Evolutionary conservation across 345 rosid species (phyloP).

Genomic region (Pseudoturritis turrita): DNA sequence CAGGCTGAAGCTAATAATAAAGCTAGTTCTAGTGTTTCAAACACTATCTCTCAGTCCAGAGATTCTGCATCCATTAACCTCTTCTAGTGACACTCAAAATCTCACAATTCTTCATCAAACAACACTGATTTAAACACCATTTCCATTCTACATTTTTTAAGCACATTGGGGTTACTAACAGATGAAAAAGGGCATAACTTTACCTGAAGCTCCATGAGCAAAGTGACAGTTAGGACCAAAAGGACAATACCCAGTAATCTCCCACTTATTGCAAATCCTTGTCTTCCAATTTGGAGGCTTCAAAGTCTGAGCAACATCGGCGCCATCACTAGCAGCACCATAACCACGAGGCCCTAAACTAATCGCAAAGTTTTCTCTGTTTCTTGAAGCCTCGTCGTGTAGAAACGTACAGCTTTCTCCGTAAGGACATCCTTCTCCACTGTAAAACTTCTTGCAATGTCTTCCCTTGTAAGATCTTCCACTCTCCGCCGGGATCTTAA

Average conservation of each 20-base stretch:
- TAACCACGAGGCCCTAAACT: slow-evolving; percentile 82
- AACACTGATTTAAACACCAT: neutral
- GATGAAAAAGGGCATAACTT: neutral
- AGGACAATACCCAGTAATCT: slow-evolving; percentile 75
- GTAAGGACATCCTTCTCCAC: slow-evolving; percentile 83
- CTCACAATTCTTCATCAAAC: neutral
- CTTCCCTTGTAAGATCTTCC: slow-evolving; percentile 65
- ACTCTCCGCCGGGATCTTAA: slow-evolving; percentile 62
- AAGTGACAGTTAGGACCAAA: slow-evolving; percentile 82
- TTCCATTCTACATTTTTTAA: neutral
- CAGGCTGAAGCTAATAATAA: neutral
- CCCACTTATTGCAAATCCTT: slow-evolving; percentile 87
- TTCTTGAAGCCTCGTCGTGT: slow-evolving; percentile 76
- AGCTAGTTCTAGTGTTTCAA: neutral
- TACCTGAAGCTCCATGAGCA: slow-evolving; percentile 88
- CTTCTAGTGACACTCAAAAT: neutral
- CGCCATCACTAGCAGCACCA: slow-evolving; percentile 31
- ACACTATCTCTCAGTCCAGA: neutral
- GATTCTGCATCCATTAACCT: neutral
- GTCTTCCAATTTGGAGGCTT: slow-evolving; percentile 92
- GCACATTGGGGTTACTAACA: neutral
- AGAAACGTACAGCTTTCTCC: slow-evolving; percentile 77
- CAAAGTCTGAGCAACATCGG: slow-evolving; percentile 30
- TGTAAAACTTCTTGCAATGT: slow-evolving; percentile 16
- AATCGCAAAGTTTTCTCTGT: slow-evolving; percentile 76